phyloP scores from a whole-genome alignment of 257 asterid species.

The Solanum infundibuliforme region DNA sequence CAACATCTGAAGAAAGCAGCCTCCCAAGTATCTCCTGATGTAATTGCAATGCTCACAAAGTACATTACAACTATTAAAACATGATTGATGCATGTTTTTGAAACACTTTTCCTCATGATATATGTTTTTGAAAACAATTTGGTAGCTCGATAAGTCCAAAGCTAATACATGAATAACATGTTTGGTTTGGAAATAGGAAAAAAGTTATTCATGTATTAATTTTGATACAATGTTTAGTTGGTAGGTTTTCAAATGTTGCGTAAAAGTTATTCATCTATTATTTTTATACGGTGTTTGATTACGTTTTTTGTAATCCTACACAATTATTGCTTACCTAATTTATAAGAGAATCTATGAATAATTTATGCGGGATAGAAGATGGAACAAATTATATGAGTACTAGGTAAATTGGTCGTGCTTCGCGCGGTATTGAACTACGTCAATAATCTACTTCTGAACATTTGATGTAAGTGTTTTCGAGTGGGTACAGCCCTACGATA shows the following conservation, averaged over 20 bases:
- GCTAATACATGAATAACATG: neutral
- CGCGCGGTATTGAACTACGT: neutral
- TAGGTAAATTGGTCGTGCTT: neutral
- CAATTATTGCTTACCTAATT: too few relatives aligned
- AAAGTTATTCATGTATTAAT: neutral
- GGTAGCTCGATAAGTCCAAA: neutral
- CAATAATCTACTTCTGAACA: neutral
- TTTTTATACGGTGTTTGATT: too few relatives aligned
- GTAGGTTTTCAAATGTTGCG: neutral
- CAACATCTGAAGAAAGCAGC: conserved; percentile 34
- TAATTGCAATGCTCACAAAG: conserved; percentile 50
- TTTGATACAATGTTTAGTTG: neutral
- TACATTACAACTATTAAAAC: conserved; percentile 22
- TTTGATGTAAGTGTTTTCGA: neutral
- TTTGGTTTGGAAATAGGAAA: neutral
- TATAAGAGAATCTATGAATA: neutral
- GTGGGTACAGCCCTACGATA: neutral
- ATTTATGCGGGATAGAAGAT: neutral
- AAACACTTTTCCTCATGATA: neutral
- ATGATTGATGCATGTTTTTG: neutral
- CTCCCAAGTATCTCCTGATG: conserved; percentile 38
- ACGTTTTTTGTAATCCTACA: neutral
- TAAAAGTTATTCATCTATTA: too few relatives aligned
- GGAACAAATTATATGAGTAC: neutral
- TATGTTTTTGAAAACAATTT: neutral